These are phyloP conservation scores for Gloeostereum incarnatum DNA, from an alignment of 768 basidiomycete genomes.

Conservation along the genomic window DNA sequence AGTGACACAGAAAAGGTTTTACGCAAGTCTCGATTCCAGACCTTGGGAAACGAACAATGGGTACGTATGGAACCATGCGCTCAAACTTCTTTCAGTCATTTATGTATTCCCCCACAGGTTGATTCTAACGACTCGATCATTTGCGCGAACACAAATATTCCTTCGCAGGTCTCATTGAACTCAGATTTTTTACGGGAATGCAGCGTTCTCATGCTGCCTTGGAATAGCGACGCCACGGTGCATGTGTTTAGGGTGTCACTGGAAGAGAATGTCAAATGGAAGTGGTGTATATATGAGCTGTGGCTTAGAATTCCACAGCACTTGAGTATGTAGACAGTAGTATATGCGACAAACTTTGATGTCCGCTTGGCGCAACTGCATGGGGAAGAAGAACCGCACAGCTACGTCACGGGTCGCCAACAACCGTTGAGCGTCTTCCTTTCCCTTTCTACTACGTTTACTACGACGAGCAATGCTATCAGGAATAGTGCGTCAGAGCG, in stretches of 20 bases:
- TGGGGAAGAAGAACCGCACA: no score
- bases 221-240: slow-evolving; percentile 9
- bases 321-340: no score
- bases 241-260: slow-evolving; percentile 21
- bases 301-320: slow-evolving; percentile 33
- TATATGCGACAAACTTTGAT: no score
- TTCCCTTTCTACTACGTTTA: no score
- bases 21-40: slow-evolving; percentile 9
- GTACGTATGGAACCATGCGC: slow-evolving; percentile 9
- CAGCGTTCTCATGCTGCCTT: slow-evolving; percentile 11
- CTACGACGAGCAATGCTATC: no score
- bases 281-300: slow-evolving; percentile 29
- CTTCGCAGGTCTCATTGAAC: not conserved
- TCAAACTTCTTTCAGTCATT: not conserved
- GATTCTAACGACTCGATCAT: not conserved
- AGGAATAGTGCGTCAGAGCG: no score
- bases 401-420: no score
- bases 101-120: not conserved
- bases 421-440: no score
- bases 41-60: slow-evolving; percentile 9
- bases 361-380: no score
- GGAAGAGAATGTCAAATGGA: slow-evolving; percentile 14
- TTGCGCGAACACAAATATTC: not conserved
- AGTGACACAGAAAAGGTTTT: slow-evolving; percentile 12
- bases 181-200: slow-evolving; percentile 13